A percentile compares a stretch with the other conserved stretches of the same genome.
Conservation (phyloP, 192 early-diverging fungal species). For the Entomortierella parvispora region DNA sequence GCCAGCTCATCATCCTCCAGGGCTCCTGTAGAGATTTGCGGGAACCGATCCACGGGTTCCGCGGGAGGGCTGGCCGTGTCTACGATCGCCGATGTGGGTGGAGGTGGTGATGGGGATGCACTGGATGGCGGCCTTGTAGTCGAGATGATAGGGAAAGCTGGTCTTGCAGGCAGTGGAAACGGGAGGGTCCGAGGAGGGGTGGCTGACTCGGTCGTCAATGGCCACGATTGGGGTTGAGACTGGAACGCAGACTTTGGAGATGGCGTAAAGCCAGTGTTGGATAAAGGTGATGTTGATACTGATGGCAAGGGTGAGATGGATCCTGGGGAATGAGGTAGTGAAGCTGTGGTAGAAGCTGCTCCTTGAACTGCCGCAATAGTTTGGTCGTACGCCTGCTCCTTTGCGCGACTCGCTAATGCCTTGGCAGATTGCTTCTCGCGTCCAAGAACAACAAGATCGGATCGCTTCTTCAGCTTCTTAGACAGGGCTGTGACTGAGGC, state of each 20-base stretch:
- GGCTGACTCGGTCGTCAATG: not conserved
- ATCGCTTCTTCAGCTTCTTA: constrained; percentile 30
- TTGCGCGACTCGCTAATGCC: constrained; percentile 12
- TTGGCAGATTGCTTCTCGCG: constrained; percentile 36
- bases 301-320: not conserved
- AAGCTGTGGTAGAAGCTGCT: not conserved
- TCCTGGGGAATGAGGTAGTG: not conserved
- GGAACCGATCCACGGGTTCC: constrained; percentile 28
- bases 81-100: constrained; percentile 1
- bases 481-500: constrained; percentile 14
- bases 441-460: constrained; percentile 33
- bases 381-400: constrained; percentile 47
- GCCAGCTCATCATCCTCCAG: constrained; percentile 3
- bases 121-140: constrained; percentile 9
- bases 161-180: constrained; percentile 39
- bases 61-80: not conserved
- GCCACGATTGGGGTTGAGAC: not conserved
- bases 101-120: constrained; percentile 15
- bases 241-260: too few relatives aligned
- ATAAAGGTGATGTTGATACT: too few relatives aligned
- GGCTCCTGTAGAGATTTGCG: constrained; percentile 15
- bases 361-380: constrained; percentile 22
- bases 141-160: constrained; percentile 37
- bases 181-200: constrained; percentile 9
- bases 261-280: too few relatives aligned